A percentile compares a stretch with the other conserved stretches of the same genome.
Evolutionary conservation across 2,329 filamentous ascomycete genomes (phyloP).

Genomic region (Fusarium bactridioides): DNA sequence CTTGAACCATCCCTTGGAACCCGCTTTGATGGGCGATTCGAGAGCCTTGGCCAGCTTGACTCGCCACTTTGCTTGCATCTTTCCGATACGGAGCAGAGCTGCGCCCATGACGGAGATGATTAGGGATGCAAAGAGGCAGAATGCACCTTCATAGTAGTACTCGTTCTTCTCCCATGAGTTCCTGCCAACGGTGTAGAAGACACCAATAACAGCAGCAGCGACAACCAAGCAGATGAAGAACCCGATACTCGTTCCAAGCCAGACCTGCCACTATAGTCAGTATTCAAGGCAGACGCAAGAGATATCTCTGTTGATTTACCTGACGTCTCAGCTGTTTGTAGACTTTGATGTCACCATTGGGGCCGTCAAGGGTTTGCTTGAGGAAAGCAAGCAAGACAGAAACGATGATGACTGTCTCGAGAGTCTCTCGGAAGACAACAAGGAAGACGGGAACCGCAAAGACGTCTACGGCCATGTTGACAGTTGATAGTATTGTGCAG

Average conservation of each 20-base stretch:
- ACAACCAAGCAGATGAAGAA: conserved; percentile 71
- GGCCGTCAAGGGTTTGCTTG: conserved; percentile 77
- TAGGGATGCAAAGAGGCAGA: conserved; percentile 75
- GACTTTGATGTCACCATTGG: conserved; percentile 65
- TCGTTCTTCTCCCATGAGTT: conserved; percentile 74
- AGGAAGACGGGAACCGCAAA: conserved; percentile 87
- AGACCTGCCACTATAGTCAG: conserved; percentile 50
- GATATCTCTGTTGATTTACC: conserved; percentile 49
- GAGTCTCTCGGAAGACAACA: conserved; percentile 84
- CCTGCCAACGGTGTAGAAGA: conserved; percentile 73
- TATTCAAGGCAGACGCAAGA: background rate
- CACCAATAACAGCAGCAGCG: conserved; percentile 73
- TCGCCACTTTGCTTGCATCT: conserved; percentile 89
- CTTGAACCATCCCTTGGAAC: conserved; percentile 60
- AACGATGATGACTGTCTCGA: conserved; percentile 85
- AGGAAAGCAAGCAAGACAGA: conserved; percentile 87
- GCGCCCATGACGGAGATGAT: conserved; percentile 86
- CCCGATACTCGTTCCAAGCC: conserved; percentile 70
- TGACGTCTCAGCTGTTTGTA: conserved; percentile 75
- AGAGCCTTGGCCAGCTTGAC: conserved; percentile 78
- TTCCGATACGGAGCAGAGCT: conserved; percentile 80
- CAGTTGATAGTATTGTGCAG: background rate
- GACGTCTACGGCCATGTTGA: conserved; percentile 69
- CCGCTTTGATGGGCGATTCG: conserved; percentile 58
- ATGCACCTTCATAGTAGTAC: conserved; percentile 82